Percentiles rank a stretch among this genome's conserved stretches.
These are phyloP conservation scores for Mycena venus DNA, from an alignment of 768 basidiomycete species.

Conservation along the genomic window DNA sequence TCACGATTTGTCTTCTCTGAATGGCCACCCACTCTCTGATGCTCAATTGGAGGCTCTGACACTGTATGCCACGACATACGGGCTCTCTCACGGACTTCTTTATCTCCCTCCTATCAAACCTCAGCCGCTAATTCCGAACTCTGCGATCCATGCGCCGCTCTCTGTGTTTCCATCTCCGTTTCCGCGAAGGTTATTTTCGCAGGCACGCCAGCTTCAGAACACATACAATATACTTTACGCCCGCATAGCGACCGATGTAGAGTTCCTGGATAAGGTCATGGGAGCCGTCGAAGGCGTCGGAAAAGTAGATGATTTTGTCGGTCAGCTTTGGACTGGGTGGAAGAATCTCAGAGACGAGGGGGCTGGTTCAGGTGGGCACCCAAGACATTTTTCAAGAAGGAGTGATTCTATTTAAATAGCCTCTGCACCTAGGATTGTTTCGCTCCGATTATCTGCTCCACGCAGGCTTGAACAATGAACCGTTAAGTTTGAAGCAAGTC, in stretches of 20 bases:
- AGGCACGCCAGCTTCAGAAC: constrained; percentile 76
- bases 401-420: constrained; percentile 56
- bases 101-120: constrained; percentile 74
- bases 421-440: constrained; percentile 90
- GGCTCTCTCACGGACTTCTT: constrained; percentile 87
- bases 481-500: constrained; percentile 84
- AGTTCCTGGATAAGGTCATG: constrained; percentile 88
- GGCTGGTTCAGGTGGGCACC: constrained; percentile 55
- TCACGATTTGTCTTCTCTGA: constrained; percentile 58
- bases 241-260: constrained; percentile 81
- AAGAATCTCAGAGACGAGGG: constrained; percentile 78
- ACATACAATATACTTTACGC: constrained; percentile 91
- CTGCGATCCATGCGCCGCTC: constrained; percentile 92
- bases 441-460: constrained; percentile 96
- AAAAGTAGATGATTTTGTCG: constrained; percentile 88
- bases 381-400: background rate
- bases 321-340: constrained; percentile 90
- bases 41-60: constrained; percentile 72
- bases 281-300: constrained; percentile 83
- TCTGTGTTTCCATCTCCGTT: constrained; percentile 91
- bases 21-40: constrained; percentile 85
- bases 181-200: constrained; percentile 77
- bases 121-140: constrained; percentile 67
- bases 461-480: constrained; percentile 50
- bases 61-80: constrained; percentile 81